phyloP scores from a whole-genome alignment of 352 stramenopile species.

The Globisporangium orthogonon region DNA sequence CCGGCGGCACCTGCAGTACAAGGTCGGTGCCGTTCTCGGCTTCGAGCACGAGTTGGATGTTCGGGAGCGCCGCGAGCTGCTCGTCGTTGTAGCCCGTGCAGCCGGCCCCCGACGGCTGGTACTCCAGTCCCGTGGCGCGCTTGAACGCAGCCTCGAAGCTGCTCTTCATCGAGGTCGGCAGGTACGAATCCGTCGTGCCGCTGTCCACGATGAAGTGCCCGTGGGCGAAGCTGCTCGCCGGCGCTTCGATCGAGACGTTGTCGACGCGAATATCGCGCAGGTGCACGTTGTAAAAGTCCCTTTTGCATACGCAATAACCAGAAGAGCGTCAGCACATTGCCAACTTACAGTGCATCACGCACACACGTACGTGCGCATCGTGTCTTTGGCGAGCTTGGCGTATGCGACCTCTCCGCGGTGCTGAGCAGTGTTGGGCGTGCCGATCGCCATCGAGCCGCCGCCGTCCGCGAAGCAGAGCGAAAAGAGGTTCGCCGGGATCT shows the following conservation, averaged over 20 bases:
- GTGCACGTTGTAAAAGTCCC: conserved; percentile 65
- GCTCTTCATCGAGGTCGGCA: conserved; percentile 29
- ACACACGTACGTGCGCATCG: conserved; percentile 14
- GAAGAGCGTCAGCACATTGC: not conserved
- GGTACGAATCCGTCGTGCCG: conserved; percentile 79
- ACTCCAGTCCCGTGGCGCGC: conserved; percentile 13
- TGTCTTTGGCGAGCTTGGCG: conserved; percentile 15
- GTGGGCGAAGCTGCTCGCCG: conserved; percentile 25
- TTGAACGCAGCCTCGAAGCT: conserved; percentile 25
- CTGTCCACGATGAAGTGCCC: conserved; percentile 82
- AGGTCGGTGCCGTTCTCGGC: conserved; percentile 21
- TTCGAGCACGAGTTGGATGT: conserved; percentile 30
- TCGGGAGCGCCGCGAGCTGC: conserved; percentile 24
- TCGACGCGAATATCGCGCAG: conserved; percentile 63
- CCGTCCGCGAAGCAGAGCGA: conserved; percentile 33
- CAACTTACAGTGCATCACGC: not conserved
- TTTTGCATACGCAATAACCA: not conserved
- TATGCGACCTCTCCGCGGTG: conserved; percentile 24
- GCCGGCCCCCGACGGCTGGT: not conserved
- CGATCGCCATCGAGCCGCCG: conserved; percentile 31
- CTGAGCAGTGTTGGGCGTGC: conserved; percentile 18
- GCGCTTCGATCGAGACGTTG: conserved; percentile 48
- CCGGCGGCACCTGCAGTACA: conserved; percentile 19
- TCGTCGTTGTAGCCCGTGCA: conserved; percentile 20
- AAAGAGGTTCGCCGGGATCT: conserved; percentile 64